Evolutionary conservation across 2,329 filamentous ascomycete species (phyloP).

Genomic region (Colletotrichum chrysophilum): DNA sequence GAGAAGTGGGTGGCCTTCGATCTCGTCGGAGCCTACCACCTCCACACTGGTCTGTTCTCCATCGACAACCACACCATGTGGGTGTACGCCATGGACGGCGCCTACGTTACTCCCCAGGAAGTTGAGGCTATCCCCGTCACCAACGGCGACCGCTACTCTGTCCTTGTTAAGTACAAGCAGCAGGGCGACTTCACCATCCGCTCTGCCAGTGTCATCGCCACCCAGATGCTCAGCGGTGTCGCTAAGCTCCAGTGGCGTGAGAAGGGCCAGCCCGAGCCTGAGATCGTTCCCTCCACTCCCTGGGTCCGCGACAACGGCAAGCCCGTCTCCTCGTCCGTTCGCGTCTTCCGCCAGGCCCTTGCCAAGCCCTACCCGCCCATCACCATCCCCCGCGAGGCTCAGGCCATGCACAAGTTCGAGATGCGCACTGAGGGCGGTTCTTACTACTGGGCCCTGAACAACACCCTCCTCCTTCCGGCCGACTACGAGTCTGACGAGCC

Average conservation of each 20-base stretch:
- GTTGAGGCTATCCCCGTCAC: constrained; percentile 34
- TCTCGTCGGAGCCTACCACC: constrained; percentile 56
- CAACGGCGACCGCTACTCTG: constrained; percentile 60
- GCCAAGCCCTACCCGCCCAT: constrained; percentile 54
- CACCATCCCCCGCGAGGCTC: constrained; percentile 43
- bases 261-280: constrained; percentile 21
- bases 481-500: constrained; percentile 43
- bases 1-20: constrained; percentile 60
- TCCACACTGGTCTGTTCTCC: constrained; percentile 49
- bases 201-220: constrained; percentile 49
- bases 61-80: constrained; percentile 60
- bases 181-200: constrained; percentile 60
- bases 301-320: constrained; percentile 56
- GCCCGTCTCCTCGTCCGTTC: constrained; percentile 42
- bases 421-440: constrained; percentile 46
- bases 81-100: constrained; percentile 59
- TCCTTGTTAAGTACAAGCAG: constrained; percentile 51
- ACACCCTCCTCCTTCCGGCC: constrained; percentile 43
- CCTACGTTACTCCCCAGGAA: constrained; percentile 57
- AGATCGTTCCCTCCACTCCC: constrained; percentile 33
- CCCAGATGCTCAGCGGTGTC: constrained; percentile 60
- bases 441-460: constrained; percentile 60
- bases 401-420: constrained; percentile 49
- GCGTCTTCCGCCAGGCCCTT: constrained; percentile 46
- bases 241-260: constrained; percentile 48